phyloP scores from a whole-genome alignment of 441 rosid species.

The Pelargonium cotyledonis region DNA sequence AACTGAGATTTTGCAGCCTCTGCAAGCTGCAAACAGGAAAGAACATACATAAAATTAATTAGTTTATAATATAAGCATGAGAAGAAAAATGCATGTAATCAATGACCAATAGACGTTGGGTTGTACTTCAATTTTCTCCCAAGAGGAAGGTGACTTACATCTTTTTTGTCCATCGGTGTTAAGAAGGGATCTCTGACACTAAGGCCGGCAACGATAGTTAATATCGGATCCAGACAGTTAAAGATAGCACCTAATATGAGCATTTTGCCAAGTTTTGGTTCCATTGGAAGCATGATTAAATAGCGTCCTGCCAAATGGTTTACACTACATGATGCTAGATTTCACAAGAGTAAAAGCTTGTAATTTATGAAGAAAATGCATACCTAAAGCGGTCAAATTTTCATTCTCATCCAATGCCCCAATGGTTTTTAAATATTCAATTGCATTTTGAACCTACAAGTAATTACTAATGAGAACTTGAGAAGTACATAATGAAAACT shows the following conservation, averaged over 20 bases:
- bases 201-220: constrained; percentile 89
- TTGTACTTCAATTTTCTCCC: neutral
- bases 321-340: neutral
- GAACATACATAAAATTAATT: neutral
- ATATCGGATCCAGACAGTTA: constrained; percentile 83
- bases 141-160: constrained; percentile 44
- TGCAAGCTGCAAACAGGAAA: constrained; percentile 57
- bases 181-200: constrained; percentile 99
- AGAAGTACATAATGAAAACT: neutral
- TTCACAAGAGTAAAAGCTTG: constrained; percentile 3
- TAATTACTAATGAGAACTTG: neutral
- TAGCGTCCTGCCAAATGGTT: constrained; percentile 49
- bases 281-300: constrained; percentile 88
- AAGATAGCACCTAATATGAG: constrained; percentile 93
- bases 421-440: constrained; percentile 79
- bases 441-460: constrained; percentile 81
- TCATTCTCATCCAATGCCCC: constrained; percentile 89
- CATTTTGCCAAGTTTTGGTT: constrained; percentile 99
- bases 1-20: constrained; percentile 92
- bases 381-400: constrained; percentile 88
- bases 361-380: constrained; percentile 26
- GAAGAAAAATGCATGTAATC: neutral
- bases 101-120: no score
- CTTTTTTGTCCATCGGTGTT: constrained; percentile 93
- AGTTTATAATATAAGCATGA: neutral